Base-by-base conservation (phyloP, 148 eudicot species). In the Suaeda aralocaspica region DNA sequence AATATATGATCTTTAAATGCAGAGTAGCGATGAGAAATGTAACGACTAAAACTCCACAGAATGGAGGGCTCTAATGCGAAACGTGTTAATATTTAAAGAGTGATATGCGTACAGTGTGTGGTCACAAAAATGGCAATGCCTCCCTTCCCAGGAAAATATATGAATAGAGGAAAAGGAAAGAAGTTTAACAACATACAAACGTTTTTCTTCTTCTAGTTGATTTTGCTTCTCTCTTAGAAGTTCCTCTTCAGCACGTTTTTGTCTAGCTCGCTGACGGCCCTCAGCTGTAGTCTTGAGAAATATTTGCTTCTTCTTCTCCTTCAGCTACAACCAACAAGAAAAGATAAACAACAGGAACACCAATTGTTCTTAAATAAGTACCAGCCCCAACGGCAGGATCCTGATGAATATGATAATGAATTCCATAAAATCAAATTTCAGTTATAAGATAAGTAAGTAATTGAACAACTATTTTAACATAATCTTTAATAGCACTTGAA, bases 211-310 rank as follows among this genome's bases (percentile, higher is more conserved):
- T 72, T 95, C 99, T 70, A 79, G 83, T 70, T 85, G 87, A 81
- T 81, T 89, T 81, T 79, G 84, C 81, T 81, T 89, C 73, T 85
- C 99, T 77, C 89, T 76, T 62, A 79, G 88, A 71, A 84, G 48
- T 66, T 91, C 99, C 81, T 91, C 97, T 72, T 91, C 99, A 19
- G 79, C 64, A 66, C 95, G 97, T 76, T 86, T 91, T 83, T 91
- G 99, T 76, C 88, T 95, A 56, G 92, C 95, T 84, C 92, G 89
- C 78, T 91, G 96, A 70, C 99, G 88, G 49, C 89, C 99, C 68
- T 95, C 99, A 67, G 99, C 81, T 48, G 97, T 91, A 74, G 91
- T 85, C 84, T 95, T 95, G 50, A 95, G 86, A 81, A 89, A 91
- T 57, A 84, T 29, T 71, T 95, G 99, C 80, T 78, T 91, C 84